Base-by-base conservation (phyloP, 2,329 filamentous ascomycete genomes). In the Alternaria sp. region DNA sequence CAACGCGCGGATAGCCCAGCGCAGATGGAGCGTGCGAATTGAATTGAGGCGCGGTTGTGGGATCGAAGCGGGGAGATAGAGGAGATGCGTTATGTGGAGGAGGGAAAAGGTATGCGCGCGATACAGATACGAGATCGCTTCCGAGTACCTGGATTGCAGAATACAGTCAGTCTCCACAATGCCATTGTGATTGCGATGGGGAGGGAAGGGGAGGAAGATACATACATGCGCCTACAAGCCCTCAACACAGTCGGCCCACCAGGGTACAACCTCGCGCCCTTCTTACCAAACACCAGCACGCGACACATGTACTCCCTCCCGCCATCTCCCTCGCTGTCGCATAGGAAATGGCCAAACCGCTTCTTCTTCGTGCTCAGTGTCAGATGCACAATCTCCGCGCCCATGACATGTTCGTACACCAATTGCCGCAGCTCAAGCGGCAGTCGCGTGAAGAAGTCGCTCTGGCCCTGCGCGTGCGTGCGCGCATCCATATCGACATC, bases 1-100 rank as follows among this genome's bases (percentile, higher is more conserved):
- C 4, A 79, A 64, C 0, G 71, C 77, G 55, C 78, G 77, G 21
- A 79, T 75, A 3, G 71, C 60, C 77, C 76, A 79, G 56, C 75
- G 74, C 3, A 79, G 61, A 10, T 69, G 70, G 4, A 79, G 68
- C 0, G 61, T 70, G 37, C 73, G 74, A 28, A 79, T 78, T 1
- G 63, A 57, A 23, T 76, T 65, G 9, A 78, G 64, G 23, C 73
- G 72, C 2, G 64, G 69, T 30, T 72, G 58, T 0, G 75, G 75
- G 20, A 77, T 43, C 55, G 69, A 70, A 1, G 66, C 66, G 4
- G 77, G 75, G 7, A 79, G 75, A 56, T 74, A 74, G 15, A 79
- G 70, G 7, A 79, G 72, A 54, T 79, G 77, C 1, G 74, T 77
- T 28, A 70, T 54, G 28, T 79, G 75, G 6, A 79, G 69, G 46